A percentile compares a stretch with the other conserved stretches of the same genome.
Conservation (phyloP, 1,284 basidiomycete species). For the Malassezia equina region DNA sequence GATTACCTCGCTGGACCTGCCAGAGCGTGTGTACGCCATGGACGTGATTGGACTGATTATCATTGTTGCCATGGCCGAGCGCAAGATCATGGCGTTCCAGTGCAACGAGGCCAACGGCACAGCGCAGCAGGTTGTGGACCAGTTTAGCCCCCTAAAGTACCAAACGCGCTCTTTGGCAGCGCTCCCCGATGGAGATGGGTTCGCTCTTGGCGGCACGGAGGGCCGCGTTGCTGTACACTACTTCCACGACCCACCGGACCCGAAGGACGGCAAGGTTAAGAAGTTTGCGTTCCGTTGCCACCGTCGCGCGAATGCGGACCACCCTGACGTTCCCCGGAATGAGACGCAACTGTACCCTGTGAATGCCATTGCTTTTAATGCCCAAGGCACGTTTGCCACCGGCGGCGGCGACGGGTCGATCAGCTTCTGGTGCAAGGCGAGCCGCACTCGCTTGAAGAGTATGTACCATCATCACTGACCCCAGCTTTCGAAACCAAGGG, state of each 20-base stretch:
- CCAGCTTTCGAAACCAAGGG: slow-evolving; percentile 41
- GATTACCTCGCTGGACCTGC: slow-evolving; percentile 53
- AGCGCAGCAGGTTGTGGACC: slow-evolving; percentile 23
- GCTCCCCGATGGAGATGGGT: slow-evolving; percentile 38
- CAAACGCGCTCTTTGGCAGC: slow-evolving; percentile 62
- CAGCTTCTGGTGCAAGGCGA: slow-evolving; percentile 67
- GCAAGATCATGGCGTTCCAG: slow-evolving; percentile 79
- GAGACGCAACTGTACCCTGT: slow-evolving; percentile 68
- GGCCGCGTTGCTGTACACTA: slow-evolving; percentile 92
- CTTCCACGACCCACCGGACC: slow-evolving; percentile 48
- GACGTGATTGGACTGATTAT: slow-evolving; percentile 75
- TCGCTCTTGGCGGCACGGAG: slow-evolving; percentile 82
- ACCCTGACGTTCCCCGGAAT: slow-evolving; percentile 47
- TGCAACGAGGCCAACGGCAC: slow-evolving; percentile 55
- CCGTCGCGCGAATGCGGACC: slow-evolving; percentile 63
- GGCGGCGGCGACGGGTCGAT: slow-evolving; percentile 58
- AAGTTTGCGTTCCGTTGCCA: slow-evolving; percentile 97
- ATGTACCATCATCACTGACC: slow-evolving; percentile 33
- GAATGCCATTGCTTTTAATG: slow-evolving; percentile 82
- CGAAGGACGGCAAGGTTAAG: slow-evolving; percentile 45
- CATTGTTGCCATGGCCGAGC: slow-evolving; percentile 82
- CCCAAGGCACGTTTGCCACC: slow-evolving; percentile 86
- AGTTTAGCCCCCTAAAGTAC: slow-evolving; percentile 58
- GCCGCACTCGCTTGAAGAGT: slow-evolving; percentile 79
- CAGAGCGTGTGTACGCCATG: slow-evolving; percentile 75